Base-by-base conservation (phyloP, 768 basidiomycete genomes). In the Jaapia argillacea region DNA sequence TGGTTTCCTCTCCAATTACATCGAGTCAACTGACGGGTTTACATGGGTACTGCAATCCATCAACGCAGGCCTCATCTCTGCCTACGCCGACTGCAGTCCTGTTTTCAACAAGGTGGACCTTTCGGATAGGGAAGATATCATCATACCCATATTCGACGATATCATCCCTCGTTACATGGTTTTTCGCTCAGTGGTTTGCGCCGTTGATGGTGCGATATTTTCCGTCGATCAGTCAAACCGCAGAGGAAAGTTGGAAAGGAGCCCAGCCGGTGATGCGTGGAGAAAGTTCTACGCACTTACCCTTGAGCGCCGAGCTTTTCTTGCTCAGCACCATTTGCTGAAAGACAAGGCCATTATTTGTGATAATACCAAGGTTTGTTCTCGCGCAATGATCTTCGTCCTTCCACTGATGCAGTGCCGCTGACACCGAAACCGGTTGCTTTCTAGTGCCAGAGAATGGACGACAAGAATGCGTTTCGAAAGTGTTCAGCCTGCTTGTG, bases 361-460 rank as follows among this genome's bases (percentile, higher is more conserved):
- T 35, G 65, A 68, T 46, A 65, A 65, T 42, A 54, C 59, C 18
- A 51, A 65, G 47, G 63, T 62, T n/a, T n/a, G n/a, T n/a, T n/a
- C n/a, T n/a, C n/a, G n/a, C n/a, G n/a, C n/a, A n/a, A n/a, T n/a
- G n/a, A n/a, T n/a, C n/a, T n/a, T n/a, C n/a, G n/a, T n/a, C n/a
- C n/a, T n/a, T n/a, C n/a, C n/a, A n/a, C n/a, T n/a, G n/a, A n/a
- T n/a, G n/a, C n/a, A n/a, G n/a, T n/a, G n/a, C n/a, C n/a, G n/a
- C n/a, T n/a, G n/a, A n/a, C n/a, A n/a, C n/a, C n/a, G n/a, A n/a
- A n/a, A n/a, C n/a, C n/a, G n/a, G n/a, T n/a, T n/a, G n/a, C n/a
- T n/a, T n/a, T n/a, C n/a, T 12, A 66, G 65, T 66, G 64, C 42
- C 64, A 63, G 14, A 64, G 62, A 49, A 44, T 61, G 27, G 62